Base-by-base conservation (phyloP, 805 yeast genomes). In the Hanseniaspora occidentalis region DNA sequence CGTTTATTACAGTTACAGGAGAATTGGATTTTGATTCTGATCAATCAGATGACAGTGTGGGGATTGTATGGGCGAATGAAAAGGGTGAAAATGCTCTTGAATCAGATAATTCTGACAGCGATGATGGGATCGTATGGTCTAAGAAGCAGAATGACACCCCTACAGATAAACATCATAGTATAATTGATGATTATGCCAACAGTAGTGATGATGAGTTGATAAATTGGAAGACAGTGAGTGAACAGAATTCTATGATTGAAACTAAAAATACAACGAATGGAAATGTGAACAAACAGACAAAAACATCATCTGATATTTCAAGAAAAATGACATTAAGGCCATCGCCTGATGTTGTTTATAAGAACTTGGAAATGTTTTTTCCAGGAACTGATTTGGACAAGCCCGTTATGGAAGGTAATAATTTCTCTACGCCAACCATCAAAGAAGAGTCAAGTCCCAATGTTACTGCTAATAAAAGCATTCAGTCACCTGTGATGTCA, bases 331-430 rank as follows among this genome's bases (percentile, higher is more conserved):
- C 80, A 6, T 79, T 92, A 13, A 75, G 99, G 56, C 99, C 99
- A 2, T 86, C 97, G 0, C 81, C 95, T 1, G 97, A 89, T 53
- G 94, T 84, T 33, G 80, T 92, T 23, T 92, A 88, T 56, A 84
- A 85, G 42, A 88, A 92, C 51, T 70, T 92, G 46, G 99, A 92
- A 49, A 74, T 75, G 52, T 92, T 83, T 56, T 92, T 92, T 67
- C 98, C 98, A 0, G 72, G 82, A 50, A 78, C 96, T 0, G 89
- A 89, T 59, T 69, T 92, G 45, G 99, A 92, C 56, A 82, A 80
- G 50, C 94, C 96, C 2, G 84, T 92, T 25, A 73, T 89, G 19
- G 94, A 82, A 47, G 76, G 81, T 2, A 69, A 69, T 0, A 61
- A 74, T 4, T 77, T 83, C 0, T 81, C 84, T 1, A 63, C 67